Evolutionary conservation across 495 filamentous ascomycete species (phyloP).

Genomic region (Penicillium pulvis): DNA sequence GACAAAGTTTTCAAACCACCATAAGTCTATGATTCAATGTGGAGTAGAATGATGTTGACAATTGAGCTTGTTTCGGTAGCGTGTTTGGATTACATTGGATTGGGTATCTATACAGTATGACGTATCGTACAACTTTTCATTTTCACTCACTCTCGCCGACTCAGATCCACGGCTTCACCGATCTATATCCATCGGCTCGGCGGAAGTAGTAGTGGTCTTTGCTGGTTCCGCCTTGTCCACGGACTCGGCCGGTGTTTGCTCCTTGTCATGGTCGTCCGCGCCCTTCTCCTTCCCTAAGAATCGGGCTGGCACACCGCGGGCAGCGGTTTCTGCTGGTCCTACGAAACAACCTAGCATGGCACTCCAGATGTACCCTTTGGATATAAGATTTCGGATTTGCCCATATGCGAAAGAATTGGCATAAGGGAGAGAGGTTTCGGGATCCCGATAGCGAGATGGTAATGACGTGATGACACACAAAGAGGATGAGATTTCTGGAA

Average conservation of each 20-base stretch:
- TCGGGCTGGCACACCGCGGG: constrained; percentile 67
- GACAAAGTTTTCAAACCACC: neutral
- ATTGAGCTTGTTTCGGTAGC: constrained; percentile 12
- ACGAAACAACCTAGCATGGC: constrained; percentile 74
- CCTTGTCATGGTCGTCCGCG: constrained; percentile 11
- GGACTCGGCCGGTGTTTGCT: constrained; percentile 10
- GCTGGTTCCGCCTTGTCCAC: neutral
- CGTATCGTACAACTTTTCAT: constrained; percentile 13
- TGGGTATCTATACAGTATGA: constrained; percentile 14
- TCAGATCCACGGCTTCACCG: constrained; percentile 5
- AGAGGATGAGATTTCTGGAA: constrained; percentile 48
- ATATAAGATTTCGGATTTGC: constrained; percentile 62
- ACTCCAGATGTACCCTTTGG: constrained; percentile 71
- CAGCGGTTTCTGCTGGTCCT: constrained; percentile 60
- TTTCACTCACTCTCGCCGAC: neutral
- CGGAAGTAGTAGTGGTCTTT: constrained; percentile 3
- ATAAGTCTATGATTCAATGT: constrained; percentile 16
- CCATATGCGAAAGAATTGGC: constrained; percentile 72
- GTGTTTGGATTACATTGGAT: constrained; percentile 6
- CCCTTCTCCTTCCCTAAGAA: constrained; percentile 50
- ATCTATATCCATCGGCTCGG: constrained; percentile 26
- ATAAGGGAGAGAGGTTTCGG: constrained; percentile 74
- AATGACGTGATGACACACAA: constrained; percentile 80
- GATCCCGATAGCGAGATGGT: constrained; percentile 75
- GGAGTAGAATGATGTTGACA: constrained; percentile 15